These are phyloP conservation scores for Vinca minor DNA, from an alignment of 257 asterid genomes.

Conservation along the genomic window DNA sequence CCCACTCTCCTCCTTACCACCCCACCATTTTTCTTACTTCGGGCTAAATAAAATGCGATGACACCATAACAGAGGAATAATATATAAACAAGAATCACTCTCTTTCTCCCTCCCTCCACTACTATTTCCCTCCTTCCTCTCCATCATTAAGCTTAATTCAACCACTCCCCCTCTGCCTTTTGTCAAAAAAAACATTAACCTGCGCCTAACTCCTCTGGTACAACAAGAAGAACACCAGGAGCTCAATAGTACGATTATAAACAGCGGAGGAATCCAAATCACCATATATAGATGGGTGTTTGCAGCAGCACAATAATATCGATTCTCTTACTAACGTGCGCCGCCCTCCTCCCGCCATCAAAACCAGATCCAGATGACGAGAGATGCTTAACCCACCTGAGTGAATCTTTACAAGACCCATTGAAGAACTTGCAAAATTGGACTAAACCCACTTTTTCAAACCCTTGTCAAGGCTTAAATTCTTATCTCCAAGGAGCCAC, in stretches of 20 bases:
- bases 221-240: not conserved
- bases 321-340: constrained; percentile 28
- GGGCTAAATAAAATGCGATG: not conserved
- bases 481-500: constrained; percentile 79
- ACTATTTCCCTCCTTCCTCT: not conserved
- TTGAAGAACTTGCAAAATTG: constrained; percentile 58
- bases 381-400: constrained; percentile 53
- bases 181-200: constrained; percentile 3
- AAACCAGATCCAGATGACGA: constrained; percentile 78
- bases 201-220: not conserved
- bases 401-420: constrained; percentile 63
- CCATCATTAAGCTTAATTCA: not conserved
- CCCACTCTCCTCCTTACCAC: no score
- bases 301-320: constrained; percentile 16
- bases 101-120: not conserved
- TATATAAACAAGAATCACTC: not conserved
- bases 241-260: no score
- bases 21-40: not conserved
- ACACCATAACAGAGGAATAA: not conserved
- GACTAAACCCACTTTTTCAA: constrained; percentile 50
- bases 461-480: constrained; percentile 68
- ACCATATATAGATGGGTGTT: constrained; percentile 40
- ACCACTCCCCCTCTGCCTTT: not conserved
- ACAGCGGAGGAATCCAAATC: no score
- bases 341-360: constrained; percentile 31